phyloP scores from a whole-genome alignment of 2,329 filamentous ascomycete genomes.

The Hypoxylon sp. region DNA sequence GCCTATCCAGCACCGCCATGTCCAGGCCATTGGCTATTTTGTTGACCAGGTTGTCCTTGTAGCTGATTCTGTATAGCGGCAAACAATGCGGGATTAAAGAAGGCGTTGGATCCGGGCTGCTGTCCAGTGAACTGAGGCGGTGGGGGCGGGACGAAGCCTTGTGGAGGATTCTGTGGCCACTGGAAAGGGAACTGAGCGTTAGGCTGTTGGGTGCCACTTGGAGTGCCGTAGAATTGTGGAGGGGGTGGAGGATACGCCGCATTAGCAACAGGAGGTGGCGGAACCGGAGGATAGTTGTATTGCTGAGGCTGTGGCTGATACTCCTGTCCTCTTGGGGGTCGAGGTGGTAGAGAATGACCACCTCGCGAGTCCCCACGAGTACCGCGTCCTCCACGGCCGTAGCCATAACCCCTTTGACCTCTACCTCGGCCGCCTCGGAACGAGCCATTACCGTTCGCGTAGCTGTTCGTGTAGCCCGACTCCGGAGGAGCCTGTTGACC shows the following conservation, averaged over 20 bases:
- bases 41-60: constrained; percentile 56
- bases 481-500: constrained; percentile 59
- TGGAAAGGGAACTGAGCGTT: constrained; percentile 62
- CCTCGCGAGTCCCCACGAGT: constrained; percentile 61
- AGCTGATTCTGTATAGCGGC: constrained; percentile 63
- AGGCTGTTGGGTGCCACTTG: constrained; percentile 57
- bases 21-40: constrained; percentile 51
- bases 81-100: constrained; percentile 72
- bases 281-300: constrained; percentile 49
- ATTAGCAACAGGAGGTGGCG: constrained; percentile 57
- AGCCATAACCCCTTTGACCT: constrained; percentile 57
- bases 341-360: constrained; percentile 60
- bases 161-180: constrained; percentile 58
- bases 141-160: constrained; percentile 55
- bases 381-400: constrained; percentile 57
- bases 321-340: constrained; percentile 51
- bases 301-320: constrained; percentile 57
- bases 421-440: constrained; percentile 63
- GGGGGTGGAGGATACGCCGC: constrained; percentile 45
- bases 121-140: constrained; percentile 61
- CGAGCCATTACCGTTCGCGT: constrained; percentile 49
- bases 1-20: constrained; percentile 49
- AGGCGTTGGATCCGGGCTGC: constrained; percentile 58
- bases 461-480: constrained; percentile 59
- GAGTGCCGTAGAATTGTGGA: constrained; percentile 55